phyloP scores from a whole-genome alignment of 805 yeast species.

The Candida hispaniensis region DNA sequence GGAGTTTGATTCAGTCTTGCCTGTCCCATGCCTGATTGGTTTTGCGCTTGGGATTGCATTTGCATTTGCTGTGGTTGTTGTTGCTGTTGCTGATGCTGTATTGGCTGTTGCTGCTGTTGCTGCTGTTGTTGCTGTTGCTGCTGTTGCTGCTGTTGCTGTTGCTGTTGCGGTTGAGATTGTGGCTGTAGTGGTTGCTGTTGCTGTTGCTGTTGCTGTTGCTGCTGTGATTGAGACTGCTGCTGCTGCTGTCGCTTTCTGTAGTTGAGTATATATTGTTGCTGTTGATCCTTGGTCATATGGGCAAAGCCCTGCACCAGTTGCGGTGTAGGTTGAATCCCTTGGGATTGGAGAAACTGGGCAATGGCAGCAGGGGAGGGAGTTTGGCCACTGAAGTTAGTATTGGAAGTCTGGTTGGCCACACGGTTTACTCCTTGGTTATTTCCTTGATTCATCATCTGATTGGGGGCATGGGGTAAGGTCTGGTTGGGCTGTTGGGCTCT shows the following conservation, averaged over 20 bases:
- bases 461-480: no score
- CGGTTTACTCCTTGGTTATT: no score
- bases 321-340: conserved; percentile 12
- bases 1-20: no score
- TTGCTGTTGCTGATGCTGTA: conserved; percentile 23
- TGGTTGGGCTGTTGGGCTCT: no score
- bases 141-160: conserved; percentile 20
- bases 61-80: conserved; percentile 15
- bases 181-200: conserved; percentile 24
- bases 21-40: conserved; percentile 18
- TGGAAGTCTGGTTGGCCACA: no score
- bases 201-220: conserved; percentile 18
- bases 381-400: conserved; percentile 10
- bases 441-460: no score
- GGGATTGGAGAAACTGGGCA: conserved; percentile 14
- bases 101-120: conserved; percentile 18
- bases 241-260: conserved; percentile 20
- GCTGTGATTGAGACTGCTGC: conserved; percentile 20
- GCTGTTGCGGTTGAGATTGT: conserved; percentile 19
- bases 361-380: conserved; percentile 1
- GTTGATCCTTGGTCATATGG: conserved; percentile 22
- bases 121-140: conserved; percentile 20
- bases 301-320: conserved; percentile 17
- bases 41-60: conserved; percentile 9
- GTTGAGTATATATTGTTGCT: conserved; percentile 18